A percentile compares a stretch with the other conserved stretches of the same genome.
Conservation (phyloP, 2,329 filamentous ascomycete genomes). For the Ceratocystiopsis minuta region DNA sequence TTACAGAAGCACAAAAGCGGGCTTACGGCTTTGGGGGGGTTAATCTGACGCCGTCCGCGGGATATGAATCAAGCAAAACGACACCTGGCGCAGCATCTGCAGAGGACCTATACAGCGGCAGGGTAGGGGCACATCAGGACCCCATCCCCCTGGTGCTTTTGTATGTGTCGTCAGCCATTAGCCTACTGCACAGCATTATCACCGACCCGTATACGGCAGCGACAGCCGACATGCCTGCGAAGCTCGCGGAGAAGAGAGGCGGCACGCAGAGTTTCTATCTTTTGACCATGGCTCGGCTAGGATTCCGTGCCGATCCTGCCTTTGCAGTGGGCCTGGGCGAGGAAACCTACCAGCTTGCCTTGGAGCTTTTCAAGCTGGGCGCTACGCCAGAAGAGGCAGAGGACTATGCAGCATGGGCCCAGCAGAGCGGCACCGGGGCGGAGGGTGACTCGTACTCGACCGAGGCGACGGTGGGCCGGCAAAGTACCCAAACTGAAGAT, state of each 20-base stretch:
- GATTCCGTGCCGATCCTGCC: conserved; percentile 53
- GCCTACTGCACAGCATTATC: conserved; percentile 33
- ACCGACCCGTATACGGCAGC: conserved; percentile 28
- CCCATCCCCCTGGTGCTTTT: conserved; percentile 18
- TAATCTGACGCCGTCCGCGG: neutral
- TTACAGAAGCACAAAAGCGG: conserved; percentile 1
- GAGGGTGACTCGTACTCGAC: too few relatives aligned
- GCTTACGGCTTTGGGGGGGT: conserved; percentile 8
- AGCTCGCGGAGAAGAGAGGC: conserved; percentile 50
- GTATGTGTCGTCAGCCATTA: conserved; percentile 30
- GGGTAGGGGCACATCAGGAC: neutral
- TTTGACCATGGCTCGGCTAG: conserved; percentile 63
- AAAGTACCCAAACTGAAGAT: too few relatives aligned
- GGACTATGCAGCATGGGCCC: conserved; percentile 6
- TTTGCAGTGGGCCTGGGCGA: conserved; percentile 33
- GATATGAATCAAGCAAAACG: too few relatives aligned
- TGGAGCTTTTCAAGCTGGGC: conserved; percentile 61
- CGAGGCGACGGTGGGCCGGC: too few relatives aligned
- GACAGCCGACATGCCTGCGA: conserved; percentile 45
- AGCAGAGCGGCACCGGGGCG: conserved; percentile 7
- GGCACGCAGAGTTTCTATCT: conserved; percentile 61
- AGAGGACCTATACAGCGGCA: neutral
- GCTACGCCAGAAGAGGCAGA: conserved; percentile 56
- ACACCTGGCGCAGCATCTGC: too few relatives aligned
- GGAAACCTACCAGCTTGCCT: conserved; percentile 62